Percentiles rank a stretch among this genome's conserved stretches.
Conservation (phyloP, 1,284 basidiomycete genomes). For the Phaffia rhodozyma region DNA sequence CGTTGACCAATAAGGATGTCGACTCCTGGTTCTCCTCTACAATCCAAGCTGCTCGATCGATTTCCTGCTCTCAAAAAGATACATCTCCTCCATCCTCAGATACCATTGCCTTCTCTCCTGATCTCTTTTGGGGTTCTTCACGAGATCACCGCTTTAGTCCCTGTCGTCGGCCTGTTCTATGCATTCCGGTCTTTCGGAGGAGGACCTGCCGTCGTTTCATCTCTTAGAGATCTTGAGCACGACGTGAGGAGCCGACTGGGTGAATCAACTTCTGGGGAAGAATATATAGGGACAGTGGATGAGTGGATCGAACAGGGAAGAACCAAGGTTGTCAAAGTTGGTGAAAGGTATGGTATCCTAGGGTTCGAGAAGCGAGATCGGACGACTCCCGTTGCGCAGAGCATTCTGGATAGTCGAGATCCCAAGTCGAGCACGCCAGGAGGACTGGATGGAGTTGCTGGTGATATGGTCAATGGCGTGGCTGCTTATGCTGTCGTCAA, state of each 20-base stretch:
- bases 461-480: constrained; percentile 41
- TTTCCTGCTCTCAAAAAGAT: constrained; percentile 7
- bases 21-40: neutral
- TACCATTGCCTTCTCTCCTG: constrained; percentile 59
- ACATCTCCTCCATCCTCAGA: constrained; percentile 12
- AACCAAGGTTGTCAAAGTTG: constrained; percentile 56
- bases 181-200: constrained; percentile 54
- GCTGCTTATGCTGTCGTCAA: constrained; percentile 76
- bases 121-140: constrained; percentile 74
- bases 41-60: constrained; percentile 7
- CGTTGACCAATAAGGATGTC: too few relatives aligned
- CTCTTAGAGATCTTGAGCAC: constrained; percentile 10
- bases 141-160: constrained; percentile 71
- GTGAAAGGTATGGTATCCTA: constrained; percentile 65
- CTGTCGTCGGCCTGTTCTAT: constrained; percentile 64
- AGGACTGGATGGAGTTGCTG: constrained; percentile 20
- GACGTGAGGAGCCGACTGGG: neutral
- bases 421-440: neutral
- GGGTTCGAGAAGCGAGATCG: constrained; percentile 50
- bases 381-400: constrained; percentile 17
- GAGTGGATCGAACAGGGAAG: constrained; percentile 63
- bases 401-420: too few relatives aligned
- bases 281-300: constrained; percentile 34
- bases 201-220: constrained; percentile 51
- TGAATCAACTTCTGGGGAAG: constrained; percentile 1